Conservation (phyloP, 75 land plant genomes). For the Selaginella tamariscina region DNA sequence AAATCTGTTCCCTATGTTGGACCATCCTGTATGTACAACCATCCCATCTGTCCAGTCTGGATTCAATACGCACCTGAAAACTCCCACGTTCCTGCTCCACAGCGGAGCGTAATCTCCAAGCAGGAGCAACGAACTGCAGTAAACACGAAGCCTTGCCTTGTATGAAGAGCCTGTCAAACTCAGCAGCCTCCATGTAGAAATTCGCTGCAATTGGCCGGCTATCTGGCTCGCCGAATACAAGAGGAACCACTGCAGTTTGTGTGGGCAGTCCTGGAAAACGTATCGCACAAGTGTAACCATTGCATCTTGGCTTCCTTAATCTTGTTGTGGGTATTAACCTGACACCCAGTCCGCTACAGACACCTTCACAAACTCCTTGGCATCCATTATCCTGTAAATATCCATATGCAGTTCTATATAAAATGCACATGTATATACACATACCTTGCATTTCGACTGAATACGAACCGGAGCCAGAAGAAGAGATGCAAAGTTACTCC, state of each 20-base stretch:
- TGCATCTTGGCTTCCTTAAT: conserved; percentile 38
- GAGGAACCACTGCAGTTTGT: conserved; percentile 42
- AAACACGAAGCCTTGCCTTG: conserved; percentile 5
- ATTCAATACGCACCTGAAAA: conserved; percentile 36
- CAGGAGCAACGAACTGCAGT: too few relatives aligned
- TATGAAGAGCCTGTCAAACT: conserved; percentile 33
- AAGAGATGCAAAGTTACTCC: not conserved
- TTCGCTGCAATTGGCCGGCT: conserved; percentile 34
- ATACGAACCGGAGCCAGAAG: not conserved
- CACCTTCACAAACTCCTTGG: conserved; percentile 58
- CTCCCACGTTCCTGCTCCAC: conserved; percentile 48
- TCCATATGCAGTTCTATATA: not conserved
- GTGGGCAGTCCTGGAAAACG: conserved; percentile 35
- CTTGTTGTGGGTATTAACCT: not conserved
- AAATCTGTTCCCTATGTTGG: conserved; percentile 50
- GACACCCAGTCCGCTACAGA: conserved; percentile 42
- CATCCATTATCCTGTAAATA: conserved; percentile 43
- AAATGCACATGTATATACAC: too few relatives aligned
- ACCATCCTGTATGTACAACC: conserved; percentile 72
- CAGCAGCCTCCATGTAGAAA: conserved; percentile 49
- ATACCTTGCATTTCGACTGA: too few relatives aligned
- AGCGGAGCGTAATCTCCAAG: too few relatives aligned
- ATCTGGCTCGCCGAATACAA: conserved; percentile 23
- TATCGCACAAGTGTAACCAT: conserved; percentile 52
- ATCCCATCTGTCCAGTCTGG: conserved; percentile 52